phyloP scores from a whole-genome alignment of 225 moss, liverwort and hornwort species.

The Takakia lepidozioides region DNA sequence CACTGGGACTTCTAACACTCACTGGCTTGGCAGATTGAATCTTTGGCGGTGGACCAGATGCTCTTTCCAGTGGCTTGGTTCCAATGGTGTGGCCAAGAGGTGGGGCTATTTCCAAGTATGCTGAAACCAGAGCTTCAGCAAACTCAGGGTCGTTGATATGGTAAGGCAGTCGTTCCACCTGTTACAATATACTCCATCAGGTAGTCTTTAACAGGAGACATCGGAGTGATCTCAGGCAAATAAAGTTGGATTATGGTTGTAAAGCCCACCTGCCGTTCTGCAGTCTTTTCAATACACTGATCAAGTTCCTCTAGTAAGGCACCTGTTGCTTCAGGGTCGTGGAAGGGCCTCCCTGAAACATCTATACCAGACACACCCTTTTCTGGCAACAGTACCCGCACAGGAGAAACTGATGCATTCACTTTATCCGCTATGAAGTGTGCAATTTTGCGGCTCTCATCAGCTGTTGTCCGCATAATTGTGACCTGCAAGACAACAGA shows the following conservation, averaged over 20 bases:
- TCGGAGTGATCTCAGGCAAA: no score
- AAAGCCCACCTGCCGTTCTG: conserved; percentile 76
- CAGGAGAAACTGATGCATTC: conserved; percentile 69
- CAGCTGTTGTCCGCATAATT: conserved; percentile 70
- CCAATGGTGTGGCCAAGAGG: conserved; percentile 44
- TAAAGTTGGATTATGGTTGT: no score
- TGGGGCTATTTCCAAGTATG: conserved; percentile 74
- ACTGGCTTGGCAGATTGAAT: conserved; percentile 57
- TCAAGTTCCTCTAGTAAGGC: conserved; percentile 73
- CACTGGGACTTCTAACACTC: conserved; percentile 43
- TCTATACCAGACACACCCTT: conserved; percentile 83
- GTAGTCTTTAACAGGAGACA: no score
- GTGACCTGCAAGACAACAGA: conserved; percentile 79
- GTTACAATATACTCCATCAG: no score
- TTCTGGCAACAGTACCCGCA: conserved; percentile 77
- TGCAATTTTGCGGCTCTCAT: conserved; percentile 71
- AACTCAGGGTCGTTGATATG: conserved; percentile 87
- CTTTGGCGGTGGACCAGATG: conserved; percentile 21
- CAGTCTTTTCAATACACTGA: conserved; percentile 47
- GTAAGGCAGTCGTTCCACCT: conserved; percentile 76
- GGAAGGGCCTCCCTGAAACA: conserved; percentile 64
- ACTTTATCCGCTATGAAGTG: conserved; percentile 74
- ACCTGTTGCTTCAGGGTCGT: conserved; percentile 59
- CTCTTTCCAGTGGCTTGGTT: conserved; percentile 23
- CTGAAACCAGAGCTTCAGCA: conserved; percentile 71